Base-by-base conservation (phyloP, 148 eudicot species). In the Selenicereus undatus region DNA sequence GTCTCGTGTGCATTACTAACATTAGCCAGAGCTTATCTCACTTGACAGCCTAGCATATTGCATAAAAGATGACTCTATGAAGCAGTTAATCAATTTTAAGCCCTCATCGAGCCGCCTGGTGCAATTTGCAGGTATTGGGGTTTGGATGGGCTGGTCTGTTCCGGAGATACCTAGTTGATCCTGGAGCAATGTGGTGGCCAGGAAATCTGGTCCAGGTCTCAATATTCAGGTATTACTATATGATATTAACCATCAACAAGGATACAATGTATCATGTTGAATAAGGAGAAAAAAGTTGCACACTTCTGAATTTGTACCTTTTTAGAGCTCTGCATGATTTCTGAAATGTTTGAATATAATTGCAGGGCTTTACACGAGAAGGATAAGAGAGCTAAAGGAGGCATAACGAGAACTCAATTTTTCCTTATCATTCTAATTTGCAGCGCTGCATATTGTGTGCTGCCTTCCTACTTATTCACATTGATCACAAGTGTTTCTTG, bases 111-210 rank as follows among this genome's bases (percentile, higher is more conserved):
- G 6, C 13, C 18, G 16, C 58, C 18, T 71, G 43, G 75, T 32
- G 43, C 51, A 54, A 32, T 54, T 54, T 78, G 79, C 74, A 93
- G 98, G 70, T 92, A 60, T 77, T 94, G 83, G 98, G 94, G 21
- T 92, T 90, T 36, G 98, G 98, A 39, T 94, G 98, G 97, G 97
- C 98, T 30, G 98, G 97, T 73, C 54, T 94, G 22, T 94, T 94
- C 80, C 84, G 97, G 30, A 89, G 86, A 78, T 88, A 87, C 76
- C 88, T 94, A 30, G 97, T 94, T 35, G 98, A 92, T 73, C 98
- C 98, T 0, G 91, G 82, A 27, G 92, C 87, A 76, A 94, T 94
- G 98, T 94, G 98, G 98, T 94, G 98, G 98, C 98, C 93, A 5
- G 1, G 48, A 48, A 91, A 88, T 81, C 79, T 94, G 54, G 94